phyloP scores from a whole-genome alignment of 1,284 basidiomycete species.

The Austropuccinia psidii region DNA sequence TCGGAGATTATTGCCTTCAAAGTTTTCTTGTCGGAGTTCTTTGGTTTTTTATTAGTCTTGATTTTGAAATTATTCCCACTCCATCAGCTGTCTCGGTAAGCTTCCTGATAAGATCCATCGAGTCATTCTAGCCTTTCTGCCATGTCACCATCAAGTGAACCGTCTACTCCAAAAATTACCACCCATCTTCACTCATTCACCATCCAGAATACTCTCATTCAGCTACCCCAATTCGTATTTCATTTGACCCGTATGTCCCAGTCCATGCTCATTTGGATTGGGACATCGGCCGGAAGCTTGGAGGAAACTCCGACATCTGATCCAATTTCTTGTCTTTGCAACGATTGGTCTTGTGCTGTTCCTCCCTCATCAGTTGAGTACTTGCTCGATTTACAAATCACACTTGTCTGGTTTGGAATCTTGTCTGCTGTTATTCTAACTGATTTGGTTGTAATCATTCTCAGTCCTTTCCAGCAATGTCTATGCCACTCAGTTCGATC shows the following conservation, averaged over 20 bases:
- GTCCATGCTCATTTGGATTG: constrained; percentile 28
- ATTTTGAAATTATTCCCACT: too few relatives aligned
- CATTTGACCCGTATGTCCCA: constrained; percentile 14
- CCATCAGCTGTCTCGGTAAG: too few relatives aligned
- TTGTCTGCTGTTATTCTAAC: neutral
- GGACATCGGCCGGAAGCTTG: neutral
- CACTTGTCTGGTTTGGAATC: neutral
- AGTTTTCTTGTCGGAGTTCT: too few relatives aligned
- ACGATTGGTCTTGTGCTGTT: constrained; percentile 30
- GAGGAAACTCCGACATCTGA: neutral
- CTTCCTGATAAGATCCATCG: too few relatives aligned
- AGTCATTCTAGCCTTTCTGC: too few relatives aligned
- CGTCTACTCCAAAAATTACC: too few relatives aligned
- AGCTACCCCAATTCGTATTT: constrained; percentile 1
- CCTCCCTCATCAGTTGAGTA: constrained; percentile 18
- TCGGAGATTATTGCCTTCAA: too few relatives aligned
- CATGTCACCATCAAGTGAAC: too few relatives aligned
- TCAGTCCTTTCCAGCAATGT: constrained; percentile 1
- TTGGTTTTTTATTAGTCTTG: too few relatives aligned
- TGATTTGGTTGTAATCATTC: neutral
- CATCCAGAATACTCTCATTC: neutral
- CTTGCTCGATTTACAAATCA: neutral
- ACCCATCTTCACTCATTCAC: neutral
- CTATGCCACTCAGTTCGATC: constrained; percentile 12
- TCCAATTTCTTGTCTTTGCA: neutral